phyloP scores from a whole-genome alignment of 495 filamentous ascomycete genomes.

The Penicillium simplicissimum region DNA sequence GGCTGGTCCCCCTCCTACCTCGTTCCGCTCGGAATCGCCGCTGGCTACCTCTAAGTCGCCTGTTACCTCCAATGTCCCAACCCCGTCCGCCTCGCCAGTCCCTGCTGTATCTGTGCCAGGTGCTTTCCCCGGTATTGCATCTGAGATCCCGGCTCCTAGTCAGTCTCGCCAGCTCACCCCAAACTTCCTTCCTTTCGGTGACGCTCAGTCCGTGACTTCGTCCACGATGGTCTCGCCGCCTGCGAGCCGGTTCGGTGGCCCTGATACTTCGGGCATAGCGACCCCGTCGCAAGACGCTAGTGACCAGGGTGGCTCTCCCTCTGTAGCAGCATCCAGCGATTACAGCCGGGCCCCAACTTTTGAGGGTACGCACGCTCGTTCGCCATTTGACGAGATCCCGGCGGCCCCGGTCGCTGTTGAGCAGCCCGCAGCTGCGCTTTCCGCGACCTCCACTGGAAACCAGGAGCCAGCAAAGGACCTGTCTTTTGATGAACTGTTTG shows the following conservation, averaged over 20 bases:
- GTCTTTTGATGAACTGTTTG: constrained; percentile 57
- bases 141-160: constrained; percentile 59
- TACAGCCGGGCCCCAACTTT: constrained; percentile 27
- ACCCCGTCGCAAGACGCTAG: constrained; percentile 56
- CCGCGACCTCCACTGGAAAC: constrained; percentile 23
- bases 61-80: constrained; percentile 48
- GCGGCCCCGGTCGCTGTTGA: constrained; percentile 24
- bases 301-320: constrained; percentile 20
- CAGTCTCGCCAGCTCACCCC: constrained; percentile 74
- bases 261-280: constrained; percentile 55
- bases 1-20: constrained; percentile 55
- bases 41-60: constrained; percentile 37
- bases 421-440: constrained; percentile 21
- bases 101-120: constrained; percentile 44
- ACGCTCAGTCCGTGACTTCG: constrained; percentile 67
- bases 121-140: constrained; percentile 37
- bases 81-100: constrained; percentile 63
- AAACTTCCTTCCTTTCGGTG: constrained; percentile 65
- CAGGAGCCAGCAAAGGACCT: constrained; percentile 34
- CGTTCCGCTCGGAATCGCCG: constrained; percentile 65
- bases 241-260: constrained; percentile 63
- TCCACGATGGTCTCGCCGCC: constrained; percentile 83
- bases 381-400: constrained; percentile 49
- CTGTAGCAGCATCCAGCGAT: constrained; percentile 25
- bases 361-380: constrained; percentile 25